phyloP scores from a whole-genome alignment of 2,329 filamentous ascomycete species.

The Grosmannia serpens region DNA sequence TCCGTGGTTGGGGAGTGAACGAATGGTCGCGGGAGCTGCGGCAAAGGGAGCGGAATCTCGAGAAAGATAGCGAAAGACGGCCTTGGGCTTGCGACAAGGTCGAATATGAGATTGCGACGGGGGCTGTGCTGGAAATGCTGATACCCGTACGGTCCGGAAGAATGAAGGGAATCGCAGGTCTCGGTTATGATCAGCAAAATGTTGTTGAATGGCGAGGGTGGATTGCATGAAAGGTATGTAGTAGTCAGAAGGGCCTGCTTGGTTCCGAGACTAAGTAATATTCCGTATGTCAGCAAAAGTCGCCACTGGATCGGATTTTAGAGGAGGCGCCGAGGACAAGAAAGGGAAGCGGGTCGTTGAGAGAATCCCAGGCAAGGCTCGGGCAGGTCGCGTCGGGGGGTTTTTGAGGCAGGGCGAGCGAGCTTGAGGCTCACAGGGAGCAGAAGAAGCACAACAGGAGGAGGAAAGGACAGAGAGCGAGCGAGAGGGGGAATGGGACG shows the following conservation, averaged over 20 bases:
- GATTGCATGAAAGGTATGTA: background rate
- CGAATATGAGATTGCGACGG: constrained; percentile 6
- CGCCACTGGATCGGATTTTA: constrained; percentile 2
- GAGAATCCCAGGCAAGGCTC: background rate
- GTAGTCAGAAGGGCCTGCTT: background rate
- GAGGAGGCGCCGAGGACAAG: background rate
- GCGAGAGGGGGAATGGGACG: background rate
- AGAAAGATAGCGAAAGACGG: background rate
- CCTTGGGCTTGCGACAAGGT: background rate
- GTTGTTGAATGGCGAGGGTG: background rate
- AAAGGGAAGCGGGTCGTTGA: background rate
- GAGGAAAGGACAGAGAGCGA: background rate
- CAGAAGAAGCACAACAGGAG: background rate
- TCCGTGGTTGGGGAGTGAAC: constrained; percentile 30
- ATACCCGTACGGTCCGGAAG: background rate
- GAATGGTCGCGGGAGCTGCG: background rate
- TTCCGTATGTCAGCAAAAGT: constrained; percentile 2
- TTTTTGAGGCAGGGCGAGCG: background rate
- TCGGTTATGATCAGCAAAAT: background rate
- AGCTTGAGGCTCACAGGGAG: background rate
- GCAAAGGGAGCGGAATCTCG: background rate
- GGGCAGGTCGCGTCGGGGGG: background rate
- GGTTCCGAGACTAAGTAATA: background rate
- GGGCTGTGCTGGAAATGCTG: background rate
- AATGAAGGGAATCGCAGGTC: background rate